These are phyloP conservation scores for Thermothelomyces thermophilus DNA, from an alignment of 2,329 filamentous ascomycete species.

Conservation along the genomic window DNA sequence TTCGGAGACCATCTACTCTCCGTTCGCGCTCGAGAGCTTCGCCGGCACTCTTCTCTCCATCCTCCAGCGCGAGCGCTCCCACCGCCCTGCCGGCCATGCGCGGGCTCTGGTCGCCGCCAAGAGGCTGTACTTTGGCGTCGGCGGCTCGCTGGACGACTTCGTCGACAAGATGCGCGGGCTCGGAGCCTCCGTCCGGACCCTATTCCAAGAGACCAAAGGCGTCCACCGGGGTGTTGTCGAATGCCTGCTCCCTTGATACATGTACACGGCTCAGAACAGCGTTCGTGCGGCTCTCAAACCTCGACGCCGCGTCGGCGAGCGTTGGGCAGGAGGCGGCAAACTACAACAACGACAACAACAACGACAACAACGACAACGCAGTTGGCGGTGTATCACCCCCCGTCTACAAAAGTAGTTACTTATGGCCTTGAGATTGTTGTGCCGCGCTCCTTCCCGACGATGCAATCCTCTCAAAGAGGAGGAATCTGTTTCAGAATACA, in stretches of 20 bases:
- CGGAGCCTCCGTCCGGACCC: conserved; percentile 42
- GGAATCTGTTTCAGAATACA: conserved; percentile 19
- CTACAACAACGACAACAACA: neutral
- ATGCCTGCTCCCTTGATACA: conserved; percentile 35
- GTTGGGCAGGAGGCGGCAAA: neutral
- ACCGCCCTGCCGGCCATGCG: conserved; percentile 37
- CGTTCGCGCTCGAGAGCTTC: conserved; percentile 62
- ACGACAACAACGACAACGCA: too few relatives aligned
- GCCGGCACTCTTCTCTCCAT: conserved; percentile 58
- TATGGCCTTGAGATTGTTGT: too few relatives aligned
- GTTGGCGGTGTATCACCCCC: too few relatives aligned
- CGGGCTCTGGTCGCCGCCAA: conserved; percentile 68
- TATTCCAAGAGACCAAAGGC: conserved; percentile 55
- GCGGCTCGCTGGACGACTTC: conserved; percentile 74
- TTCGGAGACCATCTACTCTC: conserved; percentile 79
- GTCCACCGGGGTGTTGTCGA: conserved; percentile 56
- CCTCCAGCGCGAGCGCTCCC: conserved; percentile 41
- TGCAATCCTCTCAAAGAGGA: conserved; percentile 2
- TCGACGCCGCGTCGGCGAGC: neutral
- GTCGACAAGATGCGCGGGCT: conserved; percentile 43
- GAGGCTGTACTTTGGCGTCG: conserved; percentile 77
- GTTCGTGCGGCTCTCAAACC: too few relatives aligned
- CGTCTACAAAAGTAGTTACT: too few relatives aligned
- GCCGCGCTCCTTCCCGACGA: neutral
- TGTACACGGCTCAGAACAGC: neutral